These are phyloP conservation scores for Penicillium herquei DNA, from an alignment of 495 filamentous ascomycete genomes.

Conservation along the genomic window DNA sequence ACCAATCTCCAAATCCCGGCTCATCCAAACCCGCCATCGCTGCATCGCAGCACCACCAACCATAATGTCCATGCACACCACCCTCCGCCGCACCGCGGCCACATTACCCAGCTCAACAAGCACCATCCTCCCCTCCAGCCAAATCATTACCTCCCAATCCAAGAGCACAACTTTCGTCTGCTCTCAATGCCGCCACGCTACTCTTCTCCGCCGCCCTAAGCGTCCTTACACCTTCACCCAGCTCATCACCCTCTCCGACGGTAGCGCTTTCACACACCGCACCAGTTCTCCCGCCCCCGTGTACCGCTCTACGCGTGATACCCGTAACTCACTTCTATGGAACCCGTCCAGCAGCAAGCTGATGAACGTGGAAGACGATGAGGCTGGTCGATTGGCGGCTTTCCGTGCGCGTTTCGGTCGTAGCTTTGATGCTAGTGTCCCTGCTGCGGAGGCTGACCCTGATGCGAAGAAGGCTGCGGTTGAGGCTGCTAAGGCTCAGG, in stretches of 20 bases:
- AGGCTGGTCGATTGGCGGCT: conserved; percentile 83
- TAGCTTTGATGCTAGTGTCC: conserved; percentile 67
- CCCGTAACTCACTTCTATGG: conserved; percentile 84
- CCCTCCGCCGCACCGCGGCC: conserved; percentile 45
- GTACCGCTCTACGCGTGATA: conserved; percentile 77
- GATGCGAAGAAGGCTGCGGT: conserved; percentile 31
- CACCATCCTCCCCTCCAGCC: conserved; percentile 23
- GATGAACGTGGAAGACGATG: conserved; percentile 87
- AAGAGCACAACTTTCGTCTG: conserved; percentile 42
- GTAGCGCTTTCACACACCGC: conserved; percentile 79
- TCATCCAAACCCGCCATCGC: not conserved
- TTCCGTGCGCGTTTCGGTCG: conserved; percentile 84
- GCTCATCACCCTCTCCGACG: conserved; percentile 91
- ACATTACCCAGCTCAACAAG: conserved; percentile 31
- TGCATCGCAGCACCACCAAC: not conserved
- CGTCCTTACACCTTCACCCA: conserved; percentile 97
- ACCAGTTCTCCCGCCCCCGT: conserved; percentile 82
- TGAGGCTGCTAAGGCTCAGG: conserved; percentile 33
- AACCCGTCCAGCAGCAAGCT: conserved; percentile 77
- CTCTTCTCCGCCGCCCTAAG: conserved; percentile 81
- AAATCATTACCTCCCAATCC: conserved; percentile 23
- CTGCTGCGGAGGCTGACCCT: conserved; percentile 20
- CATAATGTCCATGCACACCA: conserved; percentile 38
- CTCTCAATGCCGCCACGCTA: conserved; percentile 70
- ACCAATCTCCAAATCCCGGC: not conserved